Evolutionary conservation across 164 flowering plant genomes (phyloP), one percentile per base, ranked within the genome.

Genomic region (Liriodendron chinense): DNA sequence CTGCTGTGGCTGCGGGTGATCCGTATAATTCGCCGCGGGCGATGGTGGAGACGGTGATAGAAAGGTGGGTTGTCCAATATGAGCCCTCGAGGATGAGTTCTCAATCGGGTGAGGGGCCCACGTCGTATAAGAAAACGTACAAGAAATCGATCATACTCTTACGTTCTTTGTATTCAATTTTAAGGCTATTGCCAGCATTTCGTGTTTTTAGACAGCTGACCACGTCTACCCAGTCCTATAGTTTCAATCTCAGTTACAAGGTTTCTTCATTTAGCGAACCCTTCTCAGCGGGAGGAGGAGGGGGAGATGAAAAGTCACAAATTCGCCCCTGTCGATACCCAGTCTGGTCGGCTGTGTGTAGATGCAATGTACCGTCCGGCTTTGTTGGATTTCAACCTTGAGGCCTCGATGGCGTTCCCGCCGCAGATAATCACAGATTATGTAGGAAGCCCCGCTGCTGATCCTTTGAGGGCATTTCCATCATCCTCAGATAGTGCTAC

Each of bases 371-470:
- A 92, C 81, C 92, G 87, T 10, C 65, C 89, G 26, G 79, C 85
- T n/a, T 77, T 92, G 22, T 88, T 92, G 7, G 88, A 88, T 78
- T 88, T 91, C 79, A 89, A 89, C 79, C 85, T 92, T 9, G 88
- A 86, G 76, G 78, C 83, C 22, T 84, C 84, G 21, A 70, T 85
- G 8, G 72, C 89, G 0, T 76, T 87, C 59, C 88, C 93, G 10
- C 90, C 93, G 7, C 85, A 84, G 79, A 90, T 94, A 20, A 94
- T 94, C 61, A 74, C 88, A 6, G 97, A 94, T 79, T 94, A 94
- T 83, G 97, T 94, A 68, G 98, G 98, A 64, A 92, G 98, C 80
- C 96, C 97, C 65, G 82, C 90, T 13, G 84, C 94, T 65, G 97
- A 94, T 65, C 94, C 92, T 71, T 47, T 88, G 74, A 90, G 90